These are phyloP conservation scores for Pulveroboletus sp. DNA, from an alignment of 768 basidiomycete genomes.

Conservation along the genomic window DNA sequence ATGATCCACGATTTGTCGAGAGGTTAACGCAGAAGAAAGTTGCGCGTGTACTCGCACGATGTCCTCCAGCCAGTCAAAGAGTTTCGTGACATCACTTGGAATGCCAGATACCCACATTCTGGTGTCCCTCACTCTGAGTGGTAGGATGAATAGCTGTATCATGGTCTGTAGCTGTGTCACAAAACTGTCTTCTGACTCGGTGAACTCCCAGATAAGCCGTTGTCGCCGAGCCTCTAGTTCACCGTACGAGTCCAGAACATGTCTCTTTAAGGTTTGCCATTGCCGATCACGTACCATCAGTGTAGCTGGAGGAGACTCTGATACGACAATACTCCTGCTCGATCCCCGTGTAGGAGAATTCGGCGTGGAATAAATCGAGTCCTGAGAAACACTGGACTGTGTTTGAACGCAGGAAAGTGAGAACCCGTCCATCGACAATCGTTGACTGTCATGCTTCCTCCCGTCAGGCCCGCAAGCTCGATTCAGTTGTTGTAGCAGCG, in stretches of 20 bases:
- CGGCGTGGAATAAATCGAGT: conserved; percentile 23
- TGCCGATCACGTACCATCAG: conserved; percentile 13
- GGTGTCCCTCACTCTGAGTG: conserved; percentile 66
- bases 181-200: conserved; percentile 63
- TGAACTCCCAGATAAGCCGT: conserved; percentile 63
- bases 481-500: conserved; percentile 22
- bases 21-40: conserved; percentile 47
- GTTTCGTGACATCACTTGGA: conserved; percentile 58
- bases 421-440: conserved; percentile 3
- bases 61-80: conserved; percentile 88
- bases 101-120: conserved; percentile 79
- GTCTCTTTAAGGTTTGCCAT: conserved; percentile 21
- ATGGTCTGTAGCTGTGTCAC: conserved; percentile 62
- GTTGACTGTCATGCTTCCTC: neutral
- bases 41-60: conserved; percentile 73
- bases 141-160: conserved; percentile 68
- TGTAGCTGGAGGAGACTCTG: conserved; percentile 6
- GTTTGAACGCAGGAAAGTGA: conserved; percentile 12
- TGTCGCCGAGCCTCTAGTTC: conserved; percentile 56
- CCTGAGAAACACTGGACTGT: conserved; percentile 19
- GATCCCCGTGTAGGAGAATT: conserved; percentile 11
- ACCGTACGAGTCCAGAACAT: conserved; percentile 34
- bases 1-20: conserved; percentile 37
- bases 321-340: conserved; percentile 4
- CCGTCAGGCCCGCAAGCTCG: neutral